These are phyloP conservation scores for Leccinum subrobustum DNA, from an alignment of 1,284 basidiomycete species.

Conservation along the genomic window DNA sequence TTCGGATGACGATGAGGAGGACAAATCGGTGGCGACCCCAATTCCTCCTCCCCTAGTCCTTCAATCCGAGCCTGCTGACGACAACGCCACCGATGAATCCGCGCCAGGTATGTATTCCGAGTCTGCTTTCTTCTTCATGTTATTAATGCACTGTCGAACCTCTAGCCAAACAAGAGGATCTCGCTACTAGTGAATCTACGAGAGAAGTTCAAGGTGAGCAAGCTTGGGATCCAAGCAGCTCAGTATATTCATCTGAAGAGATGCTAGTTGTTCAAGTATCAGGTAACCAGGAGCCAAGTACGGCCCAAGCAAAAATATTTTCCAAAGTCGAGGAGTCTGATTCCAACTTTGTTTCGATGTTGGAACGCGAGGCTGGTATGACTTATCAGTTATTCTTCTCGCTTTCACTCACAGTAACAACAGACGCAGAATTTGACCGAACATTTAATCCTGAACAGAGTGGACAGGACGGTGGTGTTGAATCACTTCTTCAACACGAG, in stretches of 20 bases:
- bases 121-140: not conserved
- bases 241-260: not conserved
- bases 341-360: too few species aligned
- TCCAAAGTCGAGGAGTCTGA: too few species aligned
- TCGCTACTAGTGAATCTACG: not conserved
- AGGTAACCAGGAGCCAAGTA: too few species aligned
- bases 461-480: slow-evolving; percentile 20
- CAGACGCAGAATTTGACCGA: slow-evolving; percentile 29
- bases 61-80: slow-evolving; percentile 3
- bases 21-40: slow-evolving; percentile 14
- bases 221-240: not conserved
- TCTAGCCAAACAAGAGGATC: slow-evolving; percentile 11
- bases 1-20: slow-evolving; percentile 17
- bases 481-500: slow-evolving; percentile 15
- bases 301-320: too few species aligned
- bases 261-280: too few species aligned
- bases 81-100: not conserved
- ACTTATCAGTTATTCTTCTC: too few species aligned
- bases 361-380: too few species aligned
- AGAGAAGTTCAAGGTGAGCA: slow-evolving; percentile 14
- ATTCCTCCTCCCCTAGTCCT: slow-evolving; percentile 6
- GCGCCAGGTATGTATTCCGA: slow-evolving; percentile 12
- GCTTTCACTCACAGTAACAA: slow-evolving; percentile 8
- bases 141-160: slow-evolving; percentile 9
- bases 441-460: slow-evolving; percentile 2